These are phyloP conservation scores for Nigrospora sphaerica DNA, from an alignment of 2,329 filamentous ascomycete species.

Conservation along the genomic window DNA sequence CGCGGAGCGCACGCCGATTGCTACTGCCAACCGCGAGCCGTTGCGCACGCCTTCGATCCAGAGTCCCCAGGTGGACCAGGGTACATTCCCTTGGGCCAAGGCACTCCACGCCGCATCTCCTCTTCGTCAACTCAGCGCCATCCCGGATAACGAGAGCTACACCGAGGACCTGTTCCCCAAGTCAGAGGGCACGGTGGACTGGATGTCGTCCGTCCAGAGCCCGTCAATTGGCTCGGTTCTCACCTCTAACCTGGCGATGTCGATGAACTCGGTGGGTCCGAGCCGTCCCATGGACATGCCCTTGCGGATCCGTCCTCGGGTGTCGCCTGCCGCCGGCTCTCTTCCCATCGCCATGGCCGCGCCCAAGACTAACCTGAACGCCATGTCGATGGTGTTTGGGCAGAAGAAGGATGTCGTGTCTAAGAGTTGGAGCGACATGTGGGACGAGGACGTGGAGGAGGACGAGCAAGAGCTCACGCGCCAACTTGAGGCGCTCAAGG, in stretches of 20 bases:
- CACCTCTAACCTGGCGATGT: conserved; percentile 74
- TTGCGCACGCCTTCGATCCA: conserved; percentile 92
- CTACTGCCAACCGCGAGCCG: conserved; percentile 87
- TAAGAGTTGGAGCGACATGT: conserved; percentile 99
- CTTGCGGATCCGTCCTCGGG: conserved; percentile 42
- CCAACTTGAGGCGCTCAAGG: conserved; percentile 52
- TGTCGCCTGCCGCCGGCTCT: conserved; percentile 57
- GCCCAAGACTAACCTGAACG: conserved; percentile 58
- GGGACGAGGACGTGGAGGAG: conserved; percentile 84
- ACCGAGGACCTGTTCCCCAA: conserved; percentile 79
- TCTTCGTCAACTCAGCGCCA: conserved; percentile 77
- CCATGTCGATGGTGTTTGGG: conserved; percentile 75
- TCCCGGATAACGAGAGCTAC: conserved; percentile 74
- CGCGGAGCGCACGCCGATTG: conserved; percentile 67
- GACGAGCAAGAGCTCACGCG: conserved; percentile 59
- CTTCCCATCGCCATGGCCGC: conserved; percentile 76
- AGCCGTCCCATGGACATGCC: conserved; percentile 34
- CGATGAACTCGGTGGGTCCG: conserved; percentile 67
- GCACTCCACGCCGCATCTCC: conserved; percentile 72
- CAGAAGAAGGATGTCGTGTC: conserved; percentile 73
- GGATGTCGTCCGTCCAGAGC: conserved; percentile 73
- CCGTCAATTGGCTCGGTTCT: conserved; percentile 79
- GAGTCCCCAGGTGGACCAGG: conserved; percentile 72
- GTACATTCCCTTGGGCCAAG: conserved; percentile 92
- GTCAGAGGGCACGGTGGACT: conserved; percentile 66